Evolutionary conservation across 2,329 filamentous ascomycete genomes (phyloP), one percentile per base, ranked within the genome.

Genomic region (Bipolaris victoriae): DNA sequence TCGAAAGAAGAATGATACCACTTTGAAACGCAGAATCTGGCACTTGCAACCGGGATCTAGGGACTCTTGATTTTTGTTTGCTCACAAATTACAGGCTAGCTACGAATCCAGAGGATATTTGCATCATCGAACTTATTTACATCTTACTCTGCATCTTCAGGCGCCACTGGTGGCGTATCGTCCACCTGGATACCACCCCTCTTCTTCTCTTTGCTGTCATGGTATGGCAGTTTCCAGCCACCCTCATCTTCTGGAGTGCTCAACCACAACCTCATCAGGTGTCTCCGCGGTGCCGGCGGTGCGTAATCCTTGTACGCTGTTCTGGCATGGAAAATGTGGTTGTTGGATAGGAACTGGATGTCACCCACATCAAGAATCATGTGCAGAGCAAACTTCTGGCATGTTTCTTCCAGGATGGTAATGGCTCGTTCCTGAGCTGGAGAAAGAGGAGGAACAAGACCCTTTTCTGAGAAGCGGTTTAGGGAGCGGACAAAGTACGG

Each of bases 341-440:
- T 84, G 73, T 96, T 96, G 65, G 87, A 87, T 55, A 96, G 72
- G 77, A 96, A 94, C 77, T 96, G 92, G 61, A 96, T 93, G 70
- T 96, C 92, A 46, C 92, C 92, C 16, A 95, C 85, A 64, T 94
- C 90, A 7, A 96, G 83, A 41, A 95, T 80, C 91, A 96, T 96
- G 77, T 96, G 91, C 64, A 96, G 81, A 3, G 89, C 83, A 49
- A 92, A 80, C 5, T 86, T 81, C 70, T 89, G 80, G 78, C 90
- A 94, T 0, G 88, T 92, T 31, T 88, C 86, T 74, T 96, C 92
- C 7, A 94, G 82, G 6, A 94, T 81, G 41, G 84, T 70, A 6
- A 88, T 78, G 1, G 92, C 92, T 57, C 87, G 85, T 51, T 83
- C 66, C 77, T 96, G 92, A 55, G 83, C 88, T 0, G 81, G 76